Conservation (phyloP, 2,329 filamentous ascomycete species). For the Claviceps arundinis region DNA sequence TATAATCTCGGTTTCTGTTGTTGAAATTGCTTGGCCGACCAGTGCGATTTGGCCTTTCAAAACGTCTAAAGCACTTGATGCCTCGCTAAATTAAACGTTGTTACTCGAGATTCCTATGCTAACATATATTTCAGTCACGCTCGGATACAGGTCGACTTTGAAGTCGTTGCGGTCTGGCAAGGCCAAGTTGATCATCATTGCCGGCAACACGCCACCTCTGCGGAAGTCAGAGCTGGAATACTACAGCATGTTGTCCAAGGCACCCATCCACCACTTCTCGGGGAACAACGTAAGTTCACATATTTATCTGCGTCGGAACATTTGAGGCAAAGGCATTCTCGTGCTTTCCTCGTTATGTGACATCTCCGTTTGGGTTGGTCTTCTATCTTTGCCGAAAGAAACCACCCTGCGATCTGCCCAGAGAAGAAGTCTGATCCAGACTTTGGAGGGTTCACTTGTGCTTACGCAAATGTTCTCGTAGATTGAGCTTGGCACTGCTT, state of each 20-base stretch:
- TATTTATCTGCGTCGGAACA: neutral
- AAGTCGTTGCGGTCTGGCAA: slow-evolving; percentile 90
- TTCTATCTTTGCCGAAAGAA: slow-evolving; percentile 7
- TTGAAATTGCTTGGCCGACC: neutral
- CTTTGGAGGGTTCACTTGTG: slow-evolving; percentile 74
- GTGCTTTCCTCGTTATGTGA: neutral
- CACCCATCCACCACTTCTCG: slow-evolving; percentile 90
- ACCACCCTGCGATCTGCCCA: slow-evolving; percentile 46
- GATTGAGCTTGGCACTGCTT: slow-evolving; percentile 97
- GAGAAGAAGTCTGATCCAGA: slow-evolving; percentile 75
- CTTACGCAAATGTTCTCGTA: slow-evolving; percentile 44
- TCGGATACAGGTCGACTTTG: slow-evolving; percentile 37
- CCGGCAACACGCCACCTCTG: slow-evolving; percentile 91
- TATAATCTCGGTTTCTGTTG: neutral
- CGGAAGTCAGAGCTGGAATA: slow-evolving; percentile 97
- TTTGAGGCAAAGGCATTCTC: neutral
- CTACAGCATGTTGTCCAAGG: slow-evolving; percentile 88
- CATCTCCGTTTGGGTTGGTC: neutral
- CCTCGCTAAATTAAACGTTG: neutral
- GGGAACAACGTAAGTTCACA: slow-evolving; percentile 88
- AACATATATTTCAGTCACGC: slow-evolving; percentile 20
- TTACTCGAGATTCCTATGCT: neutral
- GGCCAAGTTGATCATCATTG: slow-evolving; percentile 94
- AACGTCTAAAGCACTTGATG: neutral
- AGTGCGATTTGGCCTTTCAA: neutral